phyloP scores from a whole-genome alignment of 768 basidiomycete species.

The Hericium coralloides region DNA sequence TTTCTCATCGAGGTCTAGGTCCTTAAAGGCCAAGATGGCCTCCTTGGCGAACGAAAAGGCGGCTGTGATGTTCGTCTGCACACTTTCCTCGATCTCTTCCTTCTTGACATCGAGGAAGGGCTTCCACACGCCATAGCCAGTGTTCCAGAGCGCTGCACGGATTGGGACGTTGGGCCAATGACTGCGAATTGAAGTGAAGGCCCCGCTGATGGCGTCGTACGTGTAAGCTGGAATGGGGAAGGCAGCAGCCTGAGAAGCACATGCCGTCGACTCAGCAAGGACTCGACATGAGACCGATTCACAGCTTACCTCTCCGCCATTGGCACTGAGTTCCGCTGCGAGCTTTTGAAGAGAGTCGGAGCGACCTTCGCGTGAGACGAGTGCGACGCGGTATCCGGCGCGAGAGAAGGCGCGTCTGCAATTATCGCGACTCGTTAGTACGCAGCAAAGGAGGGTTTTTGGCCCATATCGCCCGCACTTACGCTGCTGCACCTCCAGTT shows the following conservation, averaged over 20 bases:
- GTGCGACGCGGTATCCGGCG: conserved; percentile 31
- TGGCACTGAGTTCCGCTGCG: conserved; percentile 25
- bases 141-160: conserved; percentile 33
- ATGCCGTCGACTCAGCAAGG: not conserved
- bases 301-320: conserved; percentile 25
- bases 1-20: conserved; percentile 20
- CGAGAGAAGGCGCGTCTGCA: conserved; percentile 29
- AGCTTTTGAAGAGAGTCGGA: conserved; percentile 23
- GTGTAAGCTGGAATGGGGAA: conserved; percentile 29
- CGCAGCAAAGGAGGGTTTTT: not conserved
- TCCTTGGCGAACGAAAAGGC: conserved; percentile 32
- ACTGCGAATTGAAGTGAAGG: conserved; percentile 25
- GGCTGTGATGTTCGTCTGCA: conserved; percentile 26
- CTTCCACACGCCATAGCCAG: conserved; percentile 27
- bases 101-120: conserved; percentile 31
- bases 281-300: not conserved
- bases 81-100: conserved; percentile 21
- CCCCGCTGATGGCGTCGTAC: conserved; percentile 20
- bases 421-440: not conserved
- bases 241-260: conserved; percentile 23
- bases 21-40: conserved; percentile 25
- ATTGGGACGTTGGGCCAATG: conserved; percentile 26
- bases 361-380: conserved; percentile 26
- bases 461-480: conserved; percentile 2
- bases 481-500: conserved; percentile 33